These are phyloP conservation scores for Parachaetomium inaequale DNA, from an alignment of 495 filamentous ascomycete genomes.

Conservation along the genomic window DNA sequence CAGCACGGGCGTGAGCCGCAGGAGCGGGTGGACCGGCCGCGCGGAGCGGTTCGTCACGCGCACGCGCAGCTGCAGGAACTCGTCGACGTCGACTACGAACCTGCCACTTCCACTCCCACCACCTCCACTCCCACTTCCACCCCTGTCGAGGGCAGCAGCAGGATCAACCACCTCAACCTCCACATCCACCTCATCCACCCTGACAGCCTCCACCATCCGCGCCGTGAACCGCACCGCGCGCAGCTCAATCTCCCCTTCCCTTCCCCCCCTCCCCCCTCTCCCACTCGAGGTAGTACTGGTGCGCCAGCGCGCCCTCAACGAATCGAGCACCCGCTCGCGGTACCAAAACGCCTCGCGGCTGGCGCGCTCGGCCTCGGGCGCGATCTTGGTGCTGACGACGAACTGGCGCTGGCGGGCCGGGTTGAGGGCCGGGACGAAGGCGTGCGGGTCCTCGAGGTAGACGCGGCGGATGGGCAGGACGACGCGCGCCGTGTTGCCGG, in stretches of 20 bases:
- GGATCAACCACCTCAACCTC: constrained; percentile 51
- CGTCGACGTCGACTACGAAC: constrained; percentile 57
- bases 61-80: constrained; percentile 65
- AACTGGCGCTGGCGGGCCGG: constrained; percentile 77
- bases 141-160: neutral
- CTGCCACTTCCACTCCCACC: neutral
- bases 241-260: constrained; percentile 70
- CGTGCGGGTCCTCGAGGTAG: constrained; percentile 70
- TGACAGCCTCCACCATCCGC: constrained; percentile 79
- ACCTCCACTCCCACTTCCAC: neutral
- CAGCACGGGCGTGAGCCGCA: constrained; percentile 74
- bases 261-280: constrained; percentile 36
- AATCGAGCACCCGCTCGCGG: constrained; percentile 74
- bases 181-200: constrained; percentile 74
- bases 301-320: constrained; percentile 64
- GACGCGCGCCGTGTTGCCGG: constrained; percentile 73
- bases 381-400: constrained; percentile 77
- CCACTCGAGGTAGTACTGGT: constrained; percentile 47
- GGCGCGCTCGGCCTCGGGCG: constrained; percentile 72
- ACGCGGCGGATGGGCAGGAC: constrained; percentile 73
- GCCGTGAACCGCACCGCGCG: constrained; percentile 66
- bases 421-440: constrained; percentile 75
- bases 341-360: constrained; percentile 90
- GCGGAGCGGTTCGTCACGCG: constrained; percentile 68
- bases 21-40: constrained; percentile 62